Conservation (phyloP, 164 flowering plant species). For the Tetrastigma voinierianum region DNA sequence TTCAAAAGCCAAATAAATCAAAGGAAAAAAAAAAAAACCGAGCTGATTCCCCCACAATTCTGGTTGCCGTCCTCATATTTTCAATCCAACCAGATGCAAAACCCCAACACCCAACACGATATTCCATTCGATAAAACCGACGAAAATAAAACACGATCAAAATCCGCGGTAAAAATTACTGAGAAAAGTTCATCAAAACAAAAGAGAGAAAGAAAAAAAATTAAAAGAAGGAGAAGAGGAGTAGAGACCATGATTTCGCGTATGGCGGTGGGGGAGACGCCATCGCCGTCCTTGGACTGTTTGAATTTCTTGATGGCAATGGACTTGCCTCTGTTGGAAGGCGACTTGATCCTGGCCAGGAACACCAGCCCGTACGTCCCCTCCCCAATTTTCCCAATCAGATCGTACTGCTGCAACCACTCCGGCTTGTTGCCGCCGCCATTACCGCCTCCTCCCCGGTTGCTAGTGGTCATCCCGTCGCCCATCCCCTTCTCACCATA, state of each 20-base stretch:
- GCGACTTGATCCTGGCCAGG: slow-evolving; percentile 70
- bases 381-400: slow-evolving; percentile 96
- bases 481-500: slow-evolving; percentile 30
- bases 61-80: too few relatives aligned
- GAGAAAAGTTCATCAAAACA: background rate
- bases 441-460: slow-evolving; percentile 17
- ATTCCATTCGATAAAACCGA: too few relatives aligned
- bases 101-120: too few relatives aligned
- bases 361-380: slow-evolving; percentile 98
- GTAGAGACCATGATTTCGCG: slow-evolving; percentile 85
- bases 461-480: slow-evolving; percentile 24
- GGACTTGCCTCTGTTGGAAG: slow-evolving; percentile 65
- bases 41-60: too few relatives aligned
- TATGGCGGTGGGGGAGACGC: slow-evolving; percentile 98
- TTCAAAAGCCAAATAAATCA: too few relatives aligned
- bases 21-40: too few relatives aligned
- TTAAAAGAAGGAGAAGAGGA: background rate
- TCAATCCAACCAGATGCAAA: too few relatives aligned
- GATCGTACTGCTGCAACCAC: slow-evolving; percentile 96
- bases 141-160: too few relatives aligned
- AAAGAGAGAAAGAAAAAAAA: background rate
- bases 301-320: slow-evolving; percentile 98
- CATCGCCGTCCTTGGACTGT: slow-evolving; percentile 98
- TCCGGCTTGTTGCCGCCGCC: slow-evolving; percentile 60
- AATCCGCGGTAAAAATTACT: too few relatives aligned